These are phyloP conservation scores for Hypoxylon sp. DNA, from an alignment of 2,329 filamentous ascomycete species.

Conservation along the genomic window DNA sequence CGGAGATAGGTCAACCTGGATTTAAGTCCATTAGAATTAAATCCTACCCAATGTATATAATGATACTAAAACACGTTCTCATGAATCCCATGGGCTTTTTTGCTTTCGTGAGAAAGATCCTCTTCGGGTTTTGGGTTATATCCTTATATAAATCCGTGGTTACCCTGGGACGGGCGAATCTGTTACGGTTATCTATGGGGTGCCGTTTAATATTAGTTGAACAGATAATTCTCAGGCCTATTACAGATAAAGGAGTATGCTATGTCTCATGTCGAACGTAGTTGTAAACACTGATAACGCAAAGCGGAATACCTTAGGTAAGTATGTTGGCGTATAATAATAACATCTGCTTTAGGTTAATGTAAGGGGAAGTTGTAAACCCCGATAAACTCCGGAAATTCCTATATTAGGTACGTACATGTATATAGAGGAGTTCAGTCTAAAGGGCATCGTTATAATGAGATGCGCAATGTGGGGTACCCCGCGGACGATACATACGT, in stretches of 20 bases:
- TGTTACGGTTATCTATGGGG: background rate
- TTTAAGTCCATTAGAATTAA: background rate
- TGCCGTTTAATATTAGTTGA: too few species aligned
- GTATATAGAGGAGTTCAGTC: background rate
- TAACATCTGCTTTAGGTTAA: too few species aligned
- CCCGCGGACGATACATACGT: constrained; percentile 29
- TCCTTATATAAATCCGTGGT: background rate
- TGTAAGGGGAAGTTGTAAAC: background rate
- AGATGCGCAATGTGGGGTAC: constrained; percentile 17
- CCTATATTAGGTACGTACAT: too few species aligned
- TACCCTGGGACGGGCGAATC: background rate
- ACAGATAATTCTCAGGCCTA: too few species aligned
- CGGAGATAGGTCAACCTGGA: constrained; percentile 12
- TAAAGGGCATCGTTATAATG: background rate
- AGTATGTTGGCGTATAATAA: too few species aligned
- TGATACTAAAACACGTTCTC: background rate
- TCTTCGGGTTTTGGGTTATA: background rate
- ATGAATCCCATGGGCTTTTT: background rate
- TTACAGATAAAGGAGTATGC: too few species aligned
- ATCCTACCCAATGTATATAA: background rate
- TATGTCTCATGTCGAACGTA: background rate
- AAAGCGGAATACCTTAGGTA: too few species aligned
- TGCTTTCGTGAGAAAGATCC: background rate
- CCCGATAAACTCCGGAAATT: background rate
- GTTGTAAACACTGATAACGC: too few species aligned